phyloP scores from a whole-genome alignment of 2,329 filamentous ascomycete species.

The Bipolaris sorokiniana region DNA sequence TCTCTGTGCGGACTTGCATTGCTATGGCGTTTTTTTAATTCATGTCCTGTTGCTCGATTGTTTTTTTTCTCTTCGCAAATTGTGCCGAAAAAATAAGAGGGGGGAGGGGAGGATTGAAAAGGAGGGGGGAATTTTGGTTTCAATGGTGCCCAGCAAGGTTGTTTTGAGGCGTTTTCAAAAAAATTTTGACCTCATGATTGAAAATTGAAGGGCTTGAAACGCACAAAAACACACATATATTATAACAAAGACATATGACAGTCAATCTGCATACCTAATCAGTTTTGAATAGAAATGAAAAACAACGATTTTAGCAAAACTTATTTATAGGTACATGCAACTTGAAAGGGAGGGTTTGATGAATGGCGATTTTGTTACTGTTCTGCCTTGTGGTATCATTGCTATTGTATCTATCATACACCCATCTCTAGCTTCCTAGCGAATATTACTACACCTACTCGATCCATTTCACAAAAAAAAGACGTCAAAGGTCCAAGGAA shows the following conservation, averaged over 20 bases:
- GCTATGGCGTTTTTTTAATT: conserved; percentile 1
- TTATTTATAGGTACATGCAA: not conserved
- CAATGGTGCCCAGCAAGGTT: too few species aligned
- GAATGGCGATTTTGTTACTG: not conserved
- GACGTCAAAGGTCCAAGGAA: conserved; percentile 2
- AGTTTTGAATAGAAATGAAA: not conserved
- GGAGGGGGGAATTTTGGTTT: not conserved
- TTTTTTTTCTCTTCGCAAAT: not conserved
- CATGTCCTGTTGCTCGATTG: not conserved
- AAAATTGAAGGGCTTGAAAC: too few species aligned
- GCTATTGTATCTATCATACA: conserved; percentile 1
- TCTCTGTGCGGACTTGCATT: not conserved
- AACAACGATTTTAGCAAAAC: not conserved
- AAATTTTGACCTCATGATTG: too few species aligned
- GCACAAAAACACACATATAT: not conserved
- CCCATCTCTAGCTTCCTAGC: not conserved
- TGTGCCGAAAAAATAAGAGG: not conserved
- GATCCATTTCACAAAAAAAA: not conserved
- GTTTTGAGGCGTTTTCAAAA: too few species aligned
- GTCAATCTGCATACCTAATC: not conserved
- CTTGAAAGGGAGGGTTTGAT: not conserved
- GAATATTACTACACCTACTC: conserved; percentile 7
- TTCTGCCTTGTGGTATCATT: conserved; percentile 18
- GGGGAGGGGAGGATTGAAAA: not conserved
- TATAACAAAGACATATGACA: not conserved